phyloP scores from a whole-genome alignment of 495 filamentous ascomycete genomes.

The Penicillium canariense region DNA sequence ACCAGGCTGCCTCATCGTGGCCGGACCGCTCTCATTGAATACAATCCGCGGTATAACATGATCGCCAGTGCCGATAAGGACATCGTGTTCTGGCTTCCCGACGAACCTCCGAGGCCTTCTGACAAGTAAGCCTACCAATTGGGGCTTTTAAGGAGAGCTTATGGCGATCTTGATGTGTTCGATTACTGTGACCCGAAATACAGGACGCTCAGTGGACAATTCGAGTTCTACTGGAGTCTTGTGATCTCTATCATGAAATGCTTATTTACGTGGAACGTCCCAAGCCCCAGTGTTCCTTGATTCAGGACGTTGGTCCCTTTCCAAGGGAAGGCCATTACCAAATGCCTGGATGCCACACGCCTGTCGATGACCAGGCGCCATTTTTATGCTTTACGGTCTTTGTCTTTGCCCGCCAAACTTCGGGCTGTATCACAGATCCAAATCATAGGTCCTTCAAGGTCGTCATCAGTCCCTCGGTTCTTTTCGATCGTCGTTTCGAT shows the following conservation, averaged over 20 bases:
- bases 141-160: not conserved
- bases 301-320: not conserved
- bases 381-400: slow-evolving; percentile 37
- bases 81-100: slow-evolving; percentile 84
- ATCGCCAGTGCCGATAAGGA: slow-evolving; percentile 85
- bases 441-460: slow-evolving; percentile 52
- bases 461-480: slow-evolving; percentile 35
- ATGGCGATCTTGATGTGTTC: not conserved
- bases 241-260: not conserved
- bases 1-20: slow-evolving; percentile 62
- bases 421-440: slow-evolving; percentile 64
- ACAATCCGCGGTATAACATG: slow-evolving; percentile 88
- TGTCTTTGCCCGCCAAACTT: slow-evolving; percentile 65
- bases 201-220: not conserved
- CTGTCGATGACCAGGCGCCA: not conserved
- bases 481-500: slow-evolving; percentile 55
- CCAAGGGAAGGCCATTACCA: not conserved
- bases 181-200: not conserved
- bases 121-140: slow-evolving; percentile 28
- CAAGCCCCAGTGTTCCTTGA: not conserved
- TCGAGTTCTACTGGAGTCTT: not conserved
- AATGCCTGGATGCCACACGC: not conserved
- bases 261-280: not conserved
- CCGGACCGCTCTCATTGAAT: slow-evolving; percentile 71
- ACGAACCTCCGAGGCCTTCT: slow-evolving; percentile 31